Evolutionary conservation across 1,139 yeast species (phyloP).

Genomic region (Scheffersomyces stambukii): DNA sequence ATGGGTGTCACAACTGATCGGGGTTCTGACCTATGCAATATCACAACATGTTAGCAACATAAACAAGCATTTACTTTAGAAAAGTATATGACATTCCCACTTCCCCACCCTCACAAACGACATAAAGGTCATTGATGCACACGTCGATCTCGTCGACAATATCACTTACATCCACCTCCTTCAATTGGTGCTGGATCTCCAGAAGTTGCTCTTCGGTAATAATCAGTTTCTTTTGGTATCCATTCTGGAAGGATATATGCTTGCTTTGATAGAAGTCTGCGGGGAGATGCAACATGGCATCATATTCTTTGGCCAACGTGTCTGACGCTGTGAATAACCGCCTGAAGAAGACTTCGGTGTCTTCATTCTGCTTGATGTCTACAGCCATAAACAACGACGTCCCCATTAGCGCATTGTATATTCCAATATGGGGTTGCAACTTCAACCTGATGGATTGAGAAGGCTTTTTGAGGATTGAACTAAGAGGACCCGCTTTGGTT

Average conservation of each 20-base stretch:
- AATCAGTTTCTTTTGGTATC: constrained; percentile 2
- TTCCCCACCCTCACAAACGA: constrained; percentile 1
- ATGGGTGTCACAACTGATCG: not conserved
- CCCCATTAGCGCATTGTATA: constrained; percentile 2
- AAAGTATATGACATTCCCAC: not conserved
- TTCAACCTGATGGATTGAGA: constrained; percentile 3
- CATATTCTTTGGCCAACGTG: not conserved
- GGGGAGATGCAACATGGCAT: constrained; percentile 2
- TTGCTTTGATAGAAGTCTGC: constrained; percentile 1
- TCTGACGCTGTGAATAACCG: constrained; percentile 1
- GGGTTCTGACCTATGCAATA: not conserved
- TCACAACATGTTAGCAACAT: constrained; percentile 2
- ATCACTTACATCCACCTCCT: constrained; percentile 3
- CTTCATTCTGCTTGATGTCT: constrained; percentile 1
- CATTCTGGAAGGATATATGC: constrained; percentile 7
- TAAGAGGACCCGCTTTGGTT: constrained; percentile 1
- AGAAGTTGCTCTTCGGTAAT: constrained; percentile 1
- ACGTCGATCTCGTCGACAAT: constrained; percentile 3
- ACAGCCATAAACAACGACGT: constrained; percentile 2
- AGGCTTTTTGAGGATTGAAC: constrained; percentile 1
- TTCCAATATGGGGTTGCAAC: constrained; percentile 1
- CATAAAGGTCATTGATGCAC: constrained; percentile 3
- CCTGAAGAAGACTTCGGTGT: constrained; percentile 1
- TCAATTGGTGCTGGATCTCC: not conserved
- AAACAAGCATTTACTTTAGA: not conserved